Conservation (phyloP, 2,329 filamentous ascomycete species). For the Arthrinium puccinioides region DNA sequence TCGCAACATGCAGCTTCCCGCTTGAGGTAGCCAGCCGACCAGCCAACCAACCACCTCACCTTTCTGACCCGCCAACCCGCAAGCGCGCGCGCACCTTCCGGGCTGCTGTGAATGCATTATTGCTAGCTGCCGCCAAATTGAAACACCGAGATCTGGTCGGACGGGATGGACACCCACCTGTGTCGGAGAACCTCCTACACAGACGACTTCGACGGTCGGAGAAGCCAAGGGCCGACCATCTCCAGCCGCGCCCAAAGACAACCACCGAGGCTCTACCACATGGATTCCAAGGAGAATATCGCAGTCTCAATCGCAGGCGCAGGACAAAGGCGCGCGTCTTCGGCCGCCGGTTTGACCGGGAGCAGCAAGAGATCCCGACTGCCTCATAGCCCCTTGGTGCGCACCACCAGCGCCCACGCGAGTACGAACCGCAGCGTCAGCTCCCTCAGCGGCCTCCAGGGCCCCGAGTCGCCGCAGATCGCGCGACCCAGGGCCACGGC, state of each 20-base stretch:
- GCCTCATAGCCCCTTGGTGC: background rate
- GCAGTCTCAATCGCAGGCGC: no score
- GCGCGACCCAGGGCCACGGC: background rate
- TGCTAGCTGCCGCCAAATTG: background rate
- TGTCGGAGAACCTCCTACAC: constrained; percentile 1
- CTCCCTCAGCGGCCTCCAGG: background rate
- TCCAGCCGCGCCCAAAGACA: constrained; percentile 1
- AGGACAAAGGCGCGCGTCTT: background rate
- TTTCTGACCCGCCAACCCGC: constrained; percentile 2
- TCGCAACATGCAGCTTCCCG: constrained; percentile 2
- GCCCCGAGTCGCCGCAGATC: background rate
- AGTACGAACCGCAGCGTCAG: background rate
- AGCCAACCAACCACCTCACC: background rate
- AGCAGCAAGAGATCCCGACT: background rate
- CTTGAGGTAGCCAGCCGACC: background rate
- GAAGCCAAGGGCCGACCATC: background rate
- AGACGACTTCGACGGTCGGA: background rate
- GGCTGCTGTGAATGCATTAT: background rate
- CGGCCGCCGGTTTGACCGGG: no score
- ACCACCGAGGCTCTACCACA: no score
- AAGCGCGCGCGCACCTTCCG: no score
- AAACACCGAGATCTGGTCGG: background rate
- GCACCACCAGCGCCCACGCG: background rate
- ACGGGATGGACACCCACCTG: constrained; percentile 1
- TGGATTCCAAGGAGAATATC: no score